phyloP scores from a whole-genome alignment of 371 early-diverging fungal genomes.

The Lichtheimia ornata region DNA sequence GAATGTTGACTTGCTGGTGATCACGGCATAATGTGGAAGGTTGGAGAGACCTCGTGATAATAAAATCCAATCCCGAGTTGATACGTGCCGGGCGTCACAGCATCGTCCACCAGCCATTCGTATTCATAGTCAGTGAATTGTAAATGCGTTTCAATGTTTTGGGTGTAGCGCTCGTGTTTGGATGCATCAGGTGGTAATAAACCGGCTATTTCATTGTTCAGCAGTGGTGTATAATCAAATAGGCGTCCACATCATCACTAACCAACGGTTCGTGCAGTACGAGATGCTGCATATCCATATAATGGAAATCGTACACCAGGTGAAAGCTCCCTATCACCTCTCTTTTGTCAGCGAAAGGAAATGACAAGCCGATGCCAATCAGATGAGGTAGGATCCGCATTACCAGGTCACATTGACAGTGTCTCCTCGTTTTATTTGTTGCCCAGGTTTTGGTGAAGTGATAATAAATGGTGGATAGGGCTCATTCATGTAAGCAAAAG shows the following conservation, averaged over 20 bases:
- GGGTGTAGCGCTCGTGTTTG: conserved; percentile 17
- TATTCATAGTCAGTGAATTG: conserved; percentile 18
- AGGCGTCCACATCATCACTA: not conserved
- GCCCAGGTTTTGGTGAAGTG: conserved; percentile 16
- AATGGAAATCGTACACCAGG: conserved; percentile 19
- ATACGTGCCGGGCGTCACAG: conserved; percentile 19
- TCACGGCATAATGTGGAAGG: conserved; percentile 10
- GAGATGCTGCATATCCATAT: conserved; percentile 27
- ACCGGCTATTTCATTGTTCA: conserved; percentile 15
- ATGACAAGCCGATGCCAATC: not conserved
- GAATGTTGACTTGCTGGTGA: no score
- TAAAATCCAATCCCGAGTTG: conserved; percentile 30
- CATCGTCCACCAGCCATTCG: conserved; percentile 22
- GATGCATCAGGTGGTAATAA: conserved; percentile 15
- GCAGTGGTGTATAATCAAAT: not conserved
- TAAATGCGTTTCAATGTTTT: conserved; percentile 17
- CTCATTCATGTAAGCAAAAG: conserved; percentile 15
- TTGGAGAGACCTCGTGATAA: conserved; percentile 20
- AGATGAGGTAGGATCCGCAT: not conserved
- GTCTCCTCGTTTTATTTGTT: conserved; percentile 16
- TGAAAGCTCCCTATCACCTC: conserved; percentile 14
- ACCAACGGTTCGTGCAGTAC: conserved; percentile 24
- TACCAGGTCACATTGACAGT: conserved; percentile 23
- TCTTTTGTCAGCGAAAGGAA: not conserved
- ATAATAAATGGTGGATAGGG: conserved; percentile 22